These are phyloP conservation scores for Salix brachista DNA, from an alignment of 345 rosid genomes.

Conservation along the genomic window DNA sequence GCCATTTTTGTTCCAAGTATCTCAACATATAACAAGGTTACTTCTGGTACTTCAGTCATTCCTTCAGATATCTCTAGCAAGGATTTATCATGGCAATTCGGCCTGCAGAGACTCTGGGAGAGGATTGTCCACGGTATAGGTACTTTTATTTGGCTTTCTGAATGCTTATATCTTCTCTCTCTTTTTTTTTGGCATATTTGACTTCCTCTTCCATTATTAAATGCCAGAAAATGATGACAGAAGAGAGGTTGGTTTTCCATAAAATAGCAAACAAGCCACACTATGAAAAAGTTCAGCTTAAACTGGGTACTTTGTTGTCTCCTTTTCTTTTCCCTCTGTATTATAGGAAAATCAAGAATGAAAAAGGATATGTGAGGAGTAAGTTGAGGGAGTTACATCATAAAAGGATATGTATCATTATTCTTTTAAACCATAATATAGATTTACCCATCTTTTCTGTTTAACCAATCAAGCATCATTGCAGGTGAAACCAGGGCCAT, in stretches of 20 bases:
- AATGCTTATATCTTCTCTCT: background rate
- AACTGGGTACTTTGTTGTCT: background rate
- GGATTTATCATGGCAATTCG: conserved; percentile 77
- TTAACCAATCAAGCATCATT: background rate
- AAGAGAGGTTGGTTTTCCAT: background rate
- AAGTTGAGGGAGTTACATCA: background rate
- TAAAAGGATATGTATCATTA: no score
- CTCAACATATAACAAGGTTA: conserved; percentile 74
- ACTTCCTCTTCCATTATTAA: background rate
- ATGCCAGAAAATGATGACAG: background rate
- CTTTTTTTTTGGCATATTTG: background rate
- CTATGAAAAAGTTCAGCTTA: background rate
- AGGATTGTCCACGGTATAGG: conserved; percentile 58
- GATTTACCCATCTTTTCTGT: background rate
- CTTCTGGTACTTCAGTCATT: conserved; percentile 47
- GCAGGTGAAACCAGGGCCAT: background rate
- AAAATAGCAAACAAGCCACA: background rate
- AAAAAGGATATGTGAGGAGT: background rate
- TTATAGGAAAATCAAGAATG: background rate
- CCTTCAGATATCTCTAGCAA: conserved; percentile 37
- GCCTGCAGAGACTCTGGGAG: conserved; percentile 74
- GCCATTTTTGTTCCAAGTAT: conserved; percentile 79
- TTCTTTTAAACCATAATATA: background rate
- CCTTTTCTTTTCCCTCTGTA: background rate
- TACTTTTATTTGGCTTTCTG: conserved; percentile 12